A percentile compares a stretch with the other conserved stretches of the same genome.
These are phyloP conservation scores for Trichocladium uniseriatum DNA, from an alignment of 495 filamentous ascomycete species.

Conservation along the genomic window DNA sequence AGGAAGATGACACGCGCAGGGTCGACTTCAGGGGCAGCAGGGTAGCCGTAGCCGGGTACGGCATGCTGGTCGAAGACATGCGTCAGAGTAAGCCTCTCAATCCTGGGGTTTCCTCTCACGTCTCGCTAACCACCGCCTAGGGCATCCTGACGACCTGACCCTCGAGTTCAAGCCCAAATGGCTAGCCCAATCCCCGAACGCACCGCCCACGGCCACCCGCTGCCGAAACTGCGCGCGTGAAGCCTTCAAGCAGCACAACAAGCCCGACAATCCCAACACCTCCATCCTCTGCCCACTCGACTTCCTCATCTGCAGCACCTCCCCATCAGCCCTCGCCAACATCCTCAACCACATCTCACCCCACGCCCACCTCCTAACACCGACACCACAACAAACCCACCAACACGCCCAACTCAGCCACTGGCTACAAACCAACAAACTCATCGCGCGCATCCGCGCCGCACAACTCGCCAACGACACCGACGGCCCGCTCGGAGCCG, in stretches of 20 bases:
- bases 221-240: conserved; percentile 83
- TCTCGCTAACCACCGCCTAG: conserved; percentile 4
- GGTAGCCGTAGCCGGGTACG: conserved; percentile 53
- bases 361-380: not conserved
- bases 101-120: not conserved
- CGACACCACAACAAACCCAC: not conserved
- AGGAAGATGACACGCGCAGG: conserved; percentile 32
- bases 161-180: conserved; percentile 95
- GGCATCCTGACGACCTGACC: conserved; percentile 33
- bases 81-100: conserved; percentile 24
- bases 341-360: not conserved
- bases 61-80: conserved; percentile 78
- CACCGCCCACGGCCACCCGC: conserved; percentile 51
- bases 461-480: conserved; percentile 45
- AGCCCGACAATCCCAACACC: not conserved
- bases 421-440: conserved; percentile 24
- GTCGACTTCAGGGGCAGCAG: conserved; percentile 47
- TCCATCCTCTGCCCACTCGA: conserved; percentile 23
- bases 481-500: conserved; percentile 30
- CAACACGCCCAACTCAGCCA: conserved; percentile 8
- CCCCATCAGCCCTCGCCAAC: not conserved
- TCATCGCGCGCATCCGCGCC: conserved; percentile 39
- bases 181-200: conserved; percentile 74
- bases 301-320: conserved; percentile 8
- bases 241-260: conserved; percentile 31